Evolutionary conservation across 2,329 filamentous ascomycete species (phyloP).

Genomic region (Immersiporthe knoxdaviesiana): DNA sequence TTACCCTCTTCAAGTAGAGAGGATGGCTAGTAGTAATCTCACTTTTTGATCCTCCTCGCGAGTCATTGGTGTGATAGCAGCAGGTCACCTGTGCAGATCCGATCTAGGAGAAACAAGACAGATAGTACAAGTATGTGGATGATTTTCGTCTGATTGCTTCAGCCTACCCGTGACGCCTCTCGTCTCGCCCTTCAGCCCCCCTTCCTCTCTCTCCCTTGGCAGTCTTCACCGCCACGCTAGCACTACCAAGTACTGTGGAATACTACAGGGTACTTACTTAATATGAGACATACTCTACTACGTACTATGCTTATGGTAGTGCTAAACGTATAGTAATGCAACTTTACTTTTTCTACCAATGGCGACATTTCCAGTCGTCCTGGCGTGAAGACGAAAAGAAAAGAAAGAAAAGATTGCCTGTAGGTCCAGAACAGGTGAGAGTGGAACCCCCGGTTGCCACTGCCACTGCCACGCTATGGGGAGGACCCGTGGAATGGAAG

Average conservation of each 20-base stretch:
- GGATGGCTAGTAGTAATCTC: neutral
- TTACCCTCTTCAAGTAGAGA: neutral
- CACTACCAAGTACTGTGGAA: neutral
- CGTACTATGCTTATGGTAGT: neutral
- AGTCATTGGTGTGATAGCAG: conserved; percentile 2
- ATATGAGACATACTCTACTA: too few relatives aligned
- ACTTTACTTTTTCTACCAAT: conserved; percentile 2
- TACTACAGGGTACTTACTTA: neutral
- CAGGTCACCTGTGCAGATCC: neutral
- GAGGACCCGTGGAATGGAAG: conserved; percentile 5
- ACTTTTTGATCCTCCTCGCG: neutral
- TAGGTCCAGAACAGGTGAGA: conserved; percentile 1
- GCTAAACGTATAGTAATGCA: neutral
- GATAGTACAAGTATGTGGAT: too few relatives aligned
- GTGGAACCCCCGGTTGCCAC: neutral
- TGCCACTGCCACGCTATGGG: neutral
- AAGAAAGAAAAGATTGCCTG: too few relatives aligned
- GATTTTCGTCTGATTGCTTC: neutral
- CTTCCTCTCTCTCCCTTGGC: neutral
- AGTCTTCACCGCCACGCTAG: neutral
- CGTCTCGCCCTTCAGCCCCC: neutral
- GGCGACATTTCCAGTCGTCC: conserved; percentile 14
- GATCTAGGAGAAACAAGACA: neutral
- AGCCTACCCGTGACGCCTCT: neutral
- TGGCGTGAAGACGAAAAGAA: too few relatives aligned